phyloP scores from a whole-genome alignment of 2,329 filamentous ascomycete genomes.

The Fusarium nygamai region DNA sequence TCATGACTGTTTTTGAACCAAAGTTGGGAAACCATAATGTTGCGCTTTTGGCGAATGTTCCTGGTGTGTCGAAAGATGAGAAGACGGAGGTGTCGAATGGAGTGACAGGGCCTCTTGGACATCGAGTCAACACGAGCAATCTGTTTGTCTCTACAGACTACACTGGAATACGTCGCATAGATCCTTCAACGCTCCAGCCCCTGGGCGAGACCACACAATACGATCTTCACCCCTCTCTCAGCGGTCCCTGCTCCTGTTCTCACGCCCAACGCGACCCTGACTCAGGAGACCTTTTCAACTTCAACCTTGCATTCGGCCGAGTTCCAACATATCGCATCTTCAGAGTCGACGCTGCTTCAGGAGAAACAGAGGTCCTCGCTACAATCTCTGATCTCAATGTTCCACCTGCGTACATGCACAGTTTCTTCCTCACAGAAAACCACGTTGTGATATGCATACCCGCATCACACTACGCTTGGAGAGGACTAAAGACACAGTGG shows the following conservation, averaged over 20 bases:
- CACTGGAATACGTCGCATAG: conserved; percentile 66
- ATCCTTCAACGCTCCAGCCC: conserved; percentile 78
- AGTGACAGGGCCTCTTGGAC: conserved; percentile 40
- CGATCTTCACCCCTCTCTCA: conserved; percentile 73
- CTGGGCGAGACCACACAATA: conserved; percentile 69
- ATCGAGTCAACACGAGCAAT: conserved; percentile 53
- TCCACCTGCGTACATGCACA: conserved; percentile 81
- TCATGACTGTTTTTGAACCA: conserved; percentile 68
- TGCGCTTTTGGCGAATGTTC: conserved; percentile 68
- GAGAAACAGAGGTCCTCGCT: conserved; percentile 76
- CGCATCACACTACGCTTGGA: conserved; percentile 66
- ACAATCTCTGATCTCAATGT: conserved; percentile 63
- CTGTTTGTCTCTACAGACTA: conserved; percentile 69
- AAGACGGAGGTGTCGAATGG: neutral
- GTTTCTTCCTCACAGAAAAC: conserved; percentile 76
- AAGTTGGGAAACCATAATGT: conserved; percentile 67
- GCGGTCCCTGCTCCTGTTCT: conserved; percentile 73
- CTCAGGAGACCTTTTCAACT: conserved; percentile 84
- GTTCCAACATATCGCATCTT: conserved; percentile 75
- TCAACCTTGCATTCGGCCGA: conserved; percentile 74
- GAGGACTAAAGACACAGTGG: conserved; percentile 70
- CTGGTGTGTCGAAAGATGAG: conserved; percentile 56
- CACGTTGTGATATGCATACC: conserved; percentile 81
- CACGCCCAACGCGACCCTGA: conserved; percentile 77
- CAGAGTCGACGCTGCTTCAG: conserved; percentile 68